Evolutionary conservation across 805 yeast species (phyloP).

Genomic region (Wickerhamomyces rabaulensis): DNA sequence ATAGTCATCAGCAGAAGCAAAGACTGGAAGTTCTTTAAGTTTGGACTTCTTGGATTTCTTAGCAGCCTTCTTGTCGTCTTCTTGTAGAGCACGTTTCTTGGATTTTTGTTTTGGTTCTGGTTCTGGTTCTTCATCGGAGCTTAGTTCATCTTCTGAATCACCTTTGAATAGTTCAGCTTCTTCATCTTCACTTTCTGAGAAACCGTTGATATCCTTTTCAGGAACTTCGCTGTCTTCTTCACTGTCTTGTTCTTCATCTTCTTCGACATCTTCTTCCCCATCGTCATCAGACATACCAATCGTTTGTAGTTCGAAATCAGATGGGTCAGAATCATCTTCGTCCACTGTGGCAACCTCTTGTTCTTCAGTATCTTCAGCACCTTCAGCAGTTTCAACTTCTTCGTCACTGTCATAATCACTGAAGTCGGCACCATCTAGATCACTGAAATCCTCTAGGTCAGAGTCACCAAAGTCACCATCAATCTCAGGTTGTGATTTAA

Average conservation of each 20-base stretch:
- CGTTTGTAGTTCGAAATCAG: slow-evolving; percentile 35
- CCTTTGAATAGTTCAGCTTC: slow-evolving; percentile 33
- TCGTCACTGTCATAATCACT: slow-evolving; percentile 46
- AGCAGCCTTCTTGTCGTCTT: slow-evolving; percentile 12
- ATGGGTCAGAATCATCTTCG: slow-evolving; percentile 30
- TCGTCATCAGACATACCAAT: slow-evolving; percentile 26
- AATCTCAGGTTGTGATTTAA: slow-evolving; percentile 67
- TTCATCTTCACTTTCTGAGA: slow-evolving; percentile 31
- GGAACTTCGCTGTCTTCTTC: slow-evolving; percentile 21
- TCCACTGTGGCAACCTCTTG: slow-evolving; percentile 24
- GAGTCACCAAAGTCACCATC: slow-evolving; percentile 45
- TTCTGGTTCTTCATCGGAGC: slow-evolving; percentile 28
- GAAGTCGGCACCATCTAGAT: slow-evolving; percentile 46
- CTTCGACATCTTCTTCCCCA: slow-evolving; percentile 20
- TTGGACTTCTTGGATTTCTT: slow-evolving; percentile 44
- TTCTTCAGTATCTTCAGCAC: slow-evolving; percentile 19
- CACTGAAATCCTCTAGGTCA: slow-evolving; percentile 50
- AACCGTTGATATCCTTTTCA: slow-evolving; percentile 25
- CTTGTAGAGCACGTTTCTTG: slow-evolving; percentile 25
- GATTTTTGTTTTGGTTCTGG: slow-evolving; percentile 19
- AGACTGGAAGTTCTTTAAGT: slow-evolving; percentile 68
- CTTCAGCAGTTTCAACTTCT: slow-evolving; percentile 24
- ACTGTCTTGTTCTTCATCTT: slow-evolving; percentile 29
- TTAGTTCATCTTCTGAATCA: slow-evolving; percentile 30
- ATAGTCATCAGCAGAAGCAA: slow-evolving; percentile 87